Evolutionary conservation across 768 basidiomycete species (phyloP).

Genomic region (Coprinellus aureogranulatus): DNA sequence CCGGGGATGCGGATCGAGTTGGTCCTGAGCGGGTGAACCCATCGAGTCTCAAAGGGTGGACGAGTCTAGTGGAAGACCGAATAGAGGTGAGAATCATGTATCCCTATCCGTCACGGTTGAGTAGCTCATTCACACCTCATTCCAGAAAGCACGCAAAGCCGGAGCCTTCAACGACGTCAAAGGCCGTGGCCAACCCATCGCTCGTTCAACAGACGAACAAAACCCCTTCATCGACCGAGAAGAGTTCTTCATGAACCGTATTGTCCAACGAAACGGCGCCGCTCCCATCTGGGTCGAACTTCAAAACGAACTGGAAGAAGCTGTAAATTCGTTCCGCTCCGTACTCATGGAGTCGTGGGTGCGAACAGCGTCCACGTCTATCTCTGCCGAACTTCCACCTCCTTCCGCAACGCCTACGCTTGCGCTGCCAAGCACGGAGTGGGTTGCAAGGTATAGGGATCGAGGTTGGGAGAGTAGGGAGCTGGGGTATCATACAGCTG

Average conservation of each 20-base stretch:
- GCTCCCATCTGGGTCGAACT: slow-evolving; percentile 86
- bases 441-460: slow-evolving; percentile 54
- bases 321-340: slow-evolving; percentile 60
- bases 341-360: slow-evolving; percentile 68
- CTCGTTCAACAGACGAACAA: slow-evolving; percentile 36
- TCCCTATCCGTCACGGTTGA: not conserved
- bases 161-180: slow-evolving; percentile 73
- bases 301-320: slow-evolving; percentile 68
- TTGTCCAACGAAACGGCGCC: slow-evolving; percentile 78
- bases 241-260: slow-evolving; percentile 84
- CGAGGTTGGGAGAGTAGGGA: slow-evolving; percentile 70
- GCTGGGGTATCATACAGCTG: slow-evolving; percentile 62
- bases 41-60: slow-evolving; percentile 70
- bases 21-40: slow-evolving; percentile 46
- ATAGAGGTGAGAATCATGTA: slow-evolving; percentile 58
- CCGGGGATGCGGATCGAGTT: slow-evolving; percentile 12
- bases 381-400: slow-evolving; percentile 21
- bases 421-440: slow-evolving; percentile 31
- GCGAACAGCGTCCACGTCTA: slow-evolving; percentile 66
- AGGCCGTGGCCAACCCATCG: slow-evolving; percentile 53
- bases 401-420: slow-evolving; percentile 42
- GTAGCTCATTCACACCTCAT: not conserved
- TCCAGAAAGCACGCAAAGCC: slow-evolving; percentile 60
- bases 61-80: slow-evolving; percentile 69
- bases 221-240: slow-evolving; percentile 67